phyloP scores from a whole-genome alignment of 805 yeast species.

The Saccharomycopsis javanensis region DNA sequence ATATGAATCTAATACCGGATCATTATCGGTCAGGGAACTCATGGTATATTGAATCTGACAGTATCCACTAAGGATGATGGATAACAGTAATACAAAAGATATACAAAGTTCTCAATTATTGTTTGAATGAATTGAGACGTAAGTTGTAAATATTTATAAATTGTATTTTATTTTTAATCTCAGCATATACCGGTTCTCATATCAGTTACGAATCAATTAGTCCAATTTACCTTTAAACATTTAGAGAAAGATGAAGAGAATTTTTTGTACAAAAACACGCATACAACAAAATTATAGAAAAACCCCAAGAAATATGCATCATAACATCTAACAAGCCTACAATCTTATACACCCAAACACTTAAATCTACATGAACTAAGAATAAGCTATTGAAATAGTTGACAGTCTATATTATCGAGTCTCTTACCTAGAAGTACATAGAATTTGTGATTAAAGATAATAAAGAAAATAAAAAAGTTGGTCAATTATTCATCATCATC shows the following conservation, averaged over 20 bases:
- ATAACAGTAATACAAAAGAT: no score
- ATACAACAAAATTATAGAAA: not conserved
- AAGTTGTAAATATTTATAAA: no score
- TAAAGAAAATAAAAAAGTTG: not conserved
- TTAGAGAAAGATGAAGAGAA: not conserved
- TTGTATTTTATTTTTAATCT: no score
- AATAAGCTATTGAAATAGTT: no score
- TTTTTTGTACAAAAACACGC: not conserved
- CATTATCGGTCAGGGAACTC: not conserved
- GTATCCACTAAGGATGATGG: not conserved
- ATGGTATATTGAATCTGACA: not conserved
- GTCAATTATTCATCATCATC: constrained; percentile 15
- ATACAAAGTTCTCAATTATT: not conserved
- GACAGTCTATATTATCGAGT: not conserved
- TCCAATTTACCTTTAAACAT: not conserved
- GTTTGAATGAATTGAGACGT: no score
- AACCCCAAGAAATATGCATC: not conserved
- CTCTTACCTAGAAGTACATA: not conserved
- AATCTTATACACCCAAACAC: not conserved
- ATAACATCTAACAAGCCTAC: not conserved
- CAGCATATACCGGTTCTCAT: no score
- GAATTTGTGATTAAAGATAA: no score
- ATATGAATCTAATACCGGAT: constrained; percentile 12
- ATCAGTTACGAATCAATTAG: no score
- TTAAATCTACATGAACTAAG: not conserved